A percentile compares a stretch with the other conserved stretches of the same genome.
These are phyloP conservation scores for Bombardia bombarda DNA, from an alignment of 495 filamentous ascomycete species.

Conservation along the genomic window DNA sequence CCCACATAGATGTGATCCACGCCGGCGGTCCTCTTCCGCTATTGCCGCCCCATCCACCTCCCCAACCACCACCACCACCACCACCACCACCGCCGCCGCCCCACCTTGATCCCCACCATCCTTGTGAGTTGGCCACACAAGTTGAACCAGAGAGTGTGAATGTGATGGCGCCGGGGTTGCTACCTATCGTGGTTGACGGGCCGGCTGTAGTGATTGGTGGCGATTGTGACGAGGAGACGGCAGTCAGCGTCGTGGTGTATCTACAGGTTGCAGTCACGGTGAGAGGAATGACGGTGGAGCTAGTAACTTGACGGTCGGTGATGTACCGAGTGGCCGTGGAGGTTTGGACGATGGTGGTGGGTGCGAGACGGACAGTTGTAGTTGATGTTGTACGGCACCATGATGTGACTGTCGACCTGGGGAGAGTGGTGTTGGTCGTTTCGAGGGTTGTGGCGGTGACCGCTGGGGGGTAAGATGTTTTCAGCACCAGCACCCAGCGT, in stretches of 20 bases:
- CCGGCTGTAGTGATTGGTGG: too few relatives aligned
- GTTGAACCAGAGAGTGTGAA: neutral
- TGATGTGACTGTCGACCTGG: neutral
- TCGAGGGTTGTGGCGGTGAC: too few relatives aligned
- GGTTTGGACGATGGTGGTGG: constrained; percentile 1
- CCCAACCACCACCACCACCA: neutral
- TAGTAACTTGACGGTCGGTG: constrained; percentile 3
- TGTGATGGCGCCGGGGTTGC: neutral
- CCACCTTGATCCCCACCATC: neutral
- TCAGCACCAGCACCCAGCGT: neutral
- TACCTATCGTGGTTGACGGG: neutral
- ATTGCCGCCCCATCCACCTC: neutral
- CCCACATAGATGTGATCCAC: constrained; percentile 2
- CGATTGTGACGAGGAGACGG: neutral
- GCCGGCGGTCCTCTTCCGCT: constrained; percentile 3
- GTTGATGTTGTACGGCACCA: constrained; percentile 1
- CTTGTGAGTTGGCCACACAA: neutral
- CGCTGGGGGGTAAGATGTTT: too few relatives aligned
- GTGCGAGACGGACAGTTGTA: constrained; percentile 2
- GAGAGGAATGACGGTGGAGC: neutral
- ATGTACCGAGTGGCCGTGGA: constrained; percentile 1
- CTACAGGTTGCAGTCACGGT: constrained; percentile 6
- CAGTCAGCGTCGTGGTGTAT: constrained; percentile 1
- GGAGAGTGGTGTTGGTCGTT: constrained; percentile 1
- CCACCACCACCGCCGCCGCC: neutral